Evolutionary conservation across 1,139 yeast genomes (phyloP).

Genomic region (Diutina ranongensis): DNA sequence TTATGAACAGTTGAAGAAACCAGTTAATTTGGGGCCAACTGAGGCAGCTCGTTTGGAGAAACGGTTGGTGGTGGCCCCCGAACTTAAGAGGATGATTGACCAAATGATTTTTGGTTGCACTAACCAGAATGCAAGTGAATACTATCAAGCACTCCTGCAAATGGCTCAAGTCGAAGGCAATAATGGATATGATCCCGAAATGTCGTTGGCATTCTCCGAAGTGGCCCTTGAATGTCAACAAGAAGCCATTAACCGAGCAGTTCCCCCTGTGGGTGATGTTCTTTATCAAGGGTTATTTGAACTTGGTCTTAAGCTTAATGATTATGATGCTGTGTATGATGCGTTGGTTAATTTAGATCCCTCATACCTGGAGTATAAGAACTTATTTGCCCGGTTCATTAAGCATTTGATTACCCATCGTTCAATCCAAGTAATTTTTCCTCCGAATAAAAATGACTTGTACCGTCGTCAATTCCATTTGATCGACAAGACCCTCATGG

Average conservation of each 20-base stretch:
- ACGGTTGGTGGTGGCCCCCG: neutral
- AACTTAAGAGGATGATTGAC: neutral
- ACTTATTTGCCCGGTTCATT: slow-evolving; percentile 7
- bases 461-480: slow-evolving; percentile 19
- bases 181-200: neutral
- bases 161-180: neutral
- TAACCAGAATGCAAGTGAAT: neutral
- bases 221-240: neutral
- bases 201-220: neutral
- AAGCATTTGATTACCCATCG: slow-evolving; percentile 9
- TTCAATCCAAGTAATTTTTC: slow-evolving; percentile 14
- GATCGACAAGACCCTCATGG: slow-evolving; percentile 28
- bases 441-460: slow-evolving; percentile 11
- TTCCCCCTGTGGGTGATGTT: neutral
- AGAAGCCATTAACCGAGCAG: slow-evolving; percentile 9
- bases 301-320: neutral
- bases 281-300: neutral
- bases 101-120: neutral
- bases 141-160: neutral
- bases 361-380: neutral
- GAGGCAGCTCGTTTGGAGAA: neutral
- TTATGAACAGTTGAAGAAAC: neutral
- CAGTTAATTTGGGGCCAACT: neutral
- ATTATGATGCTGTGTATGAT: neutral
- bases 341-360: neutral